Conservation (phyloP, 2,329 filamentous ascomycete genomes). For the Grosmannia clavigera region DNA sequence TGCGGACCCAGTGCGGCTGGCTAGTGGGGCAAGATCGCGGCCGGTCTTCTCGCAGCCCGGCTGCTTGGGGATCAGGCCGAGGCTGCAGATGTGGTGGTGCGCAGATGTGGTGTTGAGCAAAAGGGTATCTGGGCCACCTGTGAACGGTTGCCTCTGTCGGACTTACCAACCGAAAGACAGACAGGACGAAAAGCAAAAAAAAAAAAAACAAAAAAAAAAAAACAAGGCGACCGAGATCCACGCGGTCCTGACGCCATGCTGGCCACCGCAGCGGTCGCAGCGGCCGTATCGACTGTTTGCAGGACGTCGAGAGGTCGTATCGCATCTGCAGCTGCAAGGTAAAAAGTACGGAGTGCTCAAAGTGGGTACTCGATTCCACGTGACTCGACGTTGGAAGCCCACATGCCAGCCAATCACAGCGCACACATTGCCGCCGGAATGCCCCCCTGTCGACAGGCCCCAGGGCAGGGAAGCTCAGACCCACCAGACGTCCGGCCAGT, state of each 20-base stretch:
- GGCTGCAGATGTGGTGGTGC: too few species aligned
- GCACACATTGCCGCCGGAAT: conserved; percentile 9
- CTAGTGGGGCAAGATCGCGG: background rate
- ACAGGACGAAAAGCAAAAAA: background rate
- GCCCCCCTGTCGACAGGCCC: background rate
- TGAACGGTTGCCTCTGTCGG: too few species aligned
- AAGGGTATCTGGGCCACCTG: too few species aligned
- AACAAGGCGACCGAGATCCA: background rate
- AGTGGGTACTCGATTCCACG: background rate
- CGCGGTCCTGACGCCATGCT: background rate
- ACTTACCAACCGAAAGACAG: too few species aligned
- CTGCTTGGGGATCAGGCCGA: background rate
- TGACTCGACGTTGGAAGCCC: background rate
- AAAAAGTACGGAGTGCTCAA: too few species aligned
- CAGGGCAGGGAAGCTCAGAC: background rate
- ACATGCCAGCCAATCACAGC: conserved; percentile 8
- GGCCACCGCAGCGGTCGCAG: background rate
- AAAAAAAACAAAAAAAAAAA: background rate
- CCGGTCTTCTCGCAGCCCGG: background rate
- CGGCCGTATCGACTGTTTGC: background rate
- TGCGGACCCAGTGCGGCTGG: background rate
- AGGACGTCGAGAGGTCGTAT: background rate
- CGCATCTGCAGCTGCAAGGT: background rate
- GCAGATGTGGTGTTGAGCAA: too few species aligned
- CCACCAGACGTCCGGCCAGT: background rate